Evolutionary conservation across 2,329 filamentous ascomycete genomes (phyloP).

Genomic region (Venturia oleaginea): DNA sequence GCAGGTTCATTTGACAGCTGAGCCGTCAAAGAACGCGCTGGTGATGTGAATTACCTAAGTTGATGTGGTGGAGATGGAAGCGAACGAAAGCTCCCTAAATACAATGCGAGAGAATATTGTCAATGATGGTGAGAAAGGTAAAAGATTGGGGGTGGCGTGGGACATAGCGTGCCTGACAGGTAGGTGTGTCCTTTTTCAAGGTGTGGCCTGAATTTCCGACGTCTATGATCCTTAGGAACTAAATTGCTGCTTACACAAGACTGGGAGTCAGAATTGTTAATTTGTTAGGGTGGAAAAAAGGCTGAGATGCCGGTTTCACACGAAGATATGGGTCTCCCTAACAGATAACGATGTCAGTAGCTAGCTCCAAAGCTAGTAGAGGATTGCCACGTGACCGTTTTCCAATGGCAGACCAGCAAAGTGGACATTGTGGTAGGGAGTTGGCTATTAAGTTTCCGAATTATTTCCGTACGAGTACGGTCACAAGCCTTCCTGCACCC

Average conservation of each 20-base stretch:
- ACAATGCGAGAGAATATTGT: background rate
- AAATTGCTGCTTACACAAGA: background rate
- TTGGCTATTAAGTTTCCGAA: background rate
- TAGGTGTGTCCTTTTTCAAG: background rate
- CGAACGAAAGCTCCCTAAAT: background rate
- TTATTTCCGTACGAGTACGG: background rate
- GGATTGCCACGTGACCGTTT: background rate
- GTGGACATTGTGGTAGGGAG: background rate
- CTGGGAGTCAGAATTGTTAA: constrained; percentile 1
- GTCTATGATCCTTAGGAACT: background rate
- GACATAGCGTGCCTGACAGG: background rate
- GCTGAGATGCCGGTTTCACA: background rate
- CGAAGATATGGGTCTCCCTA: background rate
- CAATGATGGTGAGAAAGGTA: background rate
- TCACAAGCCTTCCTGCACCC: background rate
- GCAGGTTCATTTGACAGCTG: constrained; percentile 99
- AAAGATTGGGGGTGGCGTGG: background rate
- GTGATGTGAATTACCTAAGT: background rate
- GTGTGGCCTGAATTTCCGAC: background rate
- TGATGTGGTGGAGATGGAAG: background rate
- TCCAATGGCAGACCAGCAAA: background rate
- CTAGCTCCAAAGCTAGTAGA: background rate
- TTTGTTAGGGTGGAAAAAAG: too few species aligned
- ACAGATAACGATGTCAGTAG: background rate
- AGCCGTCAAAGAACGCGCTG: constrained; percentile 84